Conservation (phyloP, 345 rosid species). For the Brassica incana region DNA sequence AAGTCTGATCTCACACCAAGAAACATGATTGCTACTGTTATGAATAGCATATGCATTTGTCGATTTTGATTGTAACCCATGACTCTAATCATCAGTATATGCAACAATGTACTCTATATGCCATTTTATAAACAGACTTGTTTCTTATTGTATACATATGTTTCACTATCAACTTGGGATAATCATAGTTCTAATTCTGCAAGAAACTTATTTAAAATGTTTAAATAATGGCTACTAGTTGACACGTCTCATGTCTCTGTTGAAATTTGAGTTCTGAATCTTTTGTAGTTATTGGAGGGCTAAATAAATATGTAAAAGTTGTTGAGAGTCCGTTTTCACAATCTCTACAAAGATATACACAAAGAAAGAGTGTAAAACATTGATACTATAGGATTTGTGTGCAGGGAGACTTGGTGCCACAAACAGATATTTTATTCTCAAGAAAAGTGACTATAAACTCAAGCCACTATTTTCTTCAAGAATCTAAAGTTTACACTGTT, state of each 20-base stretch:
- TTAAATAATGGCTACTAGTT: constrained; percentile 30
- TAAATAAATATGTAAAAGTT: constrained; percentile 4
- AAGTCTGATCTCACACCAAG: constrained; percentile 41
- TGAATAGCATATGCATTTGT: constrained; percentile 1
- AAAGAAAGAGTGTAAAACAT: background rate
- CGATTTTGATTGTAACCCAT: constrained; percentile 31
- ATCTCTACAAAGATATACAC: constrained; percentile 20
- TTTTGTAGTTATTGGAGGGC: constrained; percentile 2
- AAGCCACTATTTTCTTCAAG: constrained; percentile 25
- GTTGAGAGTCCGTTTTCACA: constrained; percentile 24
- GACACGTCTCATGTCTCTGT: constrained; percentile 16
- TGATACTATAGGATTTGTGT: background rate
- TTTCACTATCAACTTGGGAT: constrained; percentile 8
- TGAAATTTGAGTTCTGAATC: constrained; percentile 1
- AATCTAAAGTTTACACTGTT: constrained; percentile 27
- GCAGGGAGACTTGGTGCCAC: background rate
- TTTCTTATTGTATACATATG: constrained; percentile 2
- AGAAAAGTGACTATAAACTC: constrained; percentile 1
- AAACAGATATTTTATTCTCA: background rate
- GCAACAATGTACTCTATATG: background rate
- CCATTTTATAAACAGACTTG: constrained; percentile 21
- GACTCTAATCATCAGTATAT: background rate
- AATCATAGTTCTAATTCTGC: background rate
- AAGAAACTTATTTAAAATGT: constrained; percentile 29
- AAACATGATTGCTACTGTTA: constrained; percentile 31